Evolutionary conservation across 371 early-diverging fungal genomes (phyloP).

Genomic region (Mortierella sp.): DNA sequence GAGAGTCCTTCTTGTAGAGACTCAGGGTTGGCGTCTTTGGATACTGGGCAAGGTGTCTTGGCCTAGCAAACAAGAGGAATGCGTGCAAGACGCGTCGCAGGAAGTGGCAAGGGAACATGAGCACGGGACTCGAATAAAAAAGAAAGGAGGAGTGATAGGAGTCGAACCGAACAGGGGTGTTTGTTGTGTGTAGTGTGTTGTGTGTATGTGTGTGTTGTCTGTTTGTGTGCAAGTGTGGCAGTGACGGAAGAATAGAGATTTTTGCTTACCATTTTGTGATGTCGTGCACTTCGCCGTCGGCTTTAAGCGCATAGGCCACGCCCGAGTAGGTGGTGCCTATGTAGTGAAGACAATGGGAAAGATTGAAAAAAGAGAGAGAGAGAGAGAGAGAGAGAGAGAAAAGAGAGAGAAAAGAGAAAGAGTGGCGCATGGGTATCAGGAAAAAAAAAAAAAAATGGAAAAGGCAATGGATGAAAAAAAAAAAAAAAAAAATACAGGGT

Average conservation of each 20-base stretch:
- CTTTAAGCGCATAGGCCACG: conserved; percentile 53
- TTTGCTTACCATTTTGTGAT: conserved; percentile 25
- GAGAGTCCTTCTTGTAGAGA: conserved; percentile 55
- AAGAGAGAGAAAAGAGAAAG: background rate
- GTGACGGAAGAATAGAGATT: background rate
- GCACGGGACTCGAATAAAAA: background rate
- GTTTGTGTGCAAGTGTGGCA: background rate
- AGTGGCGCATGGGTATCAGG: too few relatives aligned
- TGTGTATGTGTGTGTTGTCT: background rate
- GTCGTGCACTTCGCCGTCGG: conserved; percentile 32
- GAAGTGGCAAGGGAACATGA: too few relatives aligned
- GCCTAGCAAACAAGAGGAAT: conserved; percentile 10
- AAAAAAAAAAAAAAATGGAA: too few relatives aligned
- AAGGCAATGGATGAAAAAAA: background rate
- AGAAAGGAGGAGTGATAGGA: background rate
- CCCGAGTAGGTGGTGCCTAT: conserved; percentile 64
- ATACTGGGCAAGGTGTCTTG: conserved; percentile 49
- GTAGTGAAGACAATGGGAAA: too few relatives aligned
- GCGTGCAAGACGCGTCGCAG: too few relatives aligned
- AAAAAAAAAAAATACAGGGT: too few relatives aligned
- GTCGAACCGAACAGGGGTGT: background rate
- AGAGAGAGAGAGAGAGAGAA: background rate
- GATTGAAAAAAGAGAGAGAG: too few relatives aligned
- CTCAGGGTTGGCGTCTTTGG: conserved; percentile 65
- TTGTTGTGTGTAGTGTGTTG: background rate